phyloP scores from a whole-genome alignment of 192 early-diverging fungal species.

The Linnemannia exigua region DNA sequence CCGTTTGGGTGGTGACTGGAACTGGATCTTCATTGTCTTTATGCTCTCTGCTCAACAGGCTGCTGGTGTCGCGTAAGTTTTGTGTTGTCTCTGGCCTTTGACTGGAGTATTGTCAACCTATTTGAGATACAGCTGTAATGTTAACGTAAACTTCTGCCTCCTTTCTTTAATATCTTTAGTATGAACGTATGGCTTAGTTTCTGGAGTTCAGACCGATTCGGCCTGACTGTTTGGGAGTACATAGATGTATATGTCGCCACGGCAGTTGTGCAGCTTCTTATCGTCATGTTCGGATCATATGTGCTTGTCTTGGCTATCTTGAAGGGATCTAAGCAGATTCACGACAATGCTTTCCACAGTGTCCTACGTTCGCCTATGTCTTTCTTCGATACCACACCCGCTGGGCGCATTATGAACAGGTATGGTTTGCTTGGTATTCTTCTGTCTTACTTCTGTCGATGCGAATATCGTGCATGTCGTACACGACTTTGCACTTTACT shows the following conservation, averaged over 20 bases:
- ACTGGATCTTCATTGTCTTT: constrained; percentile 27
- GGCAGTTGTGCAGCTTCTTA: constrained; percentile 32
- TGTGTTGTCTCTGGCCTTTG: neutral
- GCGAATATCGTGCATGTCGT: neutral
- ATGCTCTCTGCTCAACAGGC: constrained; percentile 36
- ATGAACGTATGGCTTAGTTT: constrained; percentile 53
- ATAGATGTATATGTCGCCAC: constrained; percentile 46
- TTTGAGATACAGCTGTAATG: too few relatives aligned
- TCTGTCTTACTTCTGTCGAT: neutral
- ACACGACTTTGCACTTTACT: neutral
- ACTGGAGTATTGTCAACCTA: too few relatives aligned
- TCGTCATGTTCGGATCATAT: constrained; percentile 37
- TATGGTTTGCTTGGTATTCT: constrained; percentile 24
- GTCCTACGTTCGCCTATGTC: constrained; percentile 72
- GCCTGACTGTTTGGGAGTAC: constrained; percentile 40
- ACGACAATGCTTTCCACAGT: constrained; percentile 74
- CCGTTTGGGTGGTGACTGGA: constrained; percentile 15
- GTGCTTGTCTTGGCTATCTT: constrained; percentile 54
- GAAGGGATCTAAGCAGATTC: constrained; percentile 71
- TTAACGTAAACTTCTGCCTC: neutral
- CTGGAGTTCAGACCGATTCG: constrained; percentile 37
- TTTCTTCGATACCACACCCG: constrained; percentile 77
- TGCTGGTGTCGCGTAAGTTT: constrained; percentile 34
- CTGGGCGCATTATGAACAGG: constrained; percentile 80
- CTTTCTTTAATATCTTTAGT: neutral